Base-by-base conservation (phyloP, 208 protist genomes). In the Trypanosoma platydactyli region DNA sequence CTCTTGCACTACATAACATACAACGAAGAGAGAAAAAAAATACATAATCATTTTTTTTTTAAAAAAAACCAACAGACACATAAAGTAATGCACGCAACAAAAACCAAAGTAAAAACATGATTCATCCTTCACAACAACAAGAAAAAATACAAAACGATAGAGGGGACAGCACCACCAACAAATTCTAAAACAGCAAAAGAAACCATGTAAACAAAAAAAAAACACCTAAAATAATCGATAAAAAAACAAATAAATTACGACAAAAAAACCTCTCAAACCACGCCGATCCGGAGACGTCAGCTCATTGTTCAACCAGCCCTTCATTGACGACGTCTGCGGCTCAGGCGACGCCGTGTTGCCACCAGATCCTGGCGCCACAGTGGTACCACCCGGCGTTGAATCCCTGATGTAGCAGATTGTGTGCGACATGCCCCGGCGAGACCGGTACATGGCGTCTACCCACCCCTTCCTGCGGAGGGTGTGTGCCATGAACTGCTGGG, bases 231-330 rank as follows among this genome's bases (percentile, higher is more conserved):
- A 71, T 15, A 49, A 55, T 7, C 16, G 27, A 1, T 35, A 51
- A 53, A 54, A 48, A 45, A 46, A 24, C 46, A 30, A 49, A 20
- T 44, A 49, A 58, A 66, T n/a, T n/a, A n/a, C n/a, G n/a, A 64
- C 35, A 57, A 65, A 79, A 70, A 35, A 69, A 70, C 40, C 38
- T 5, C 25, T 48, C 40, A 60, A 30, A 16, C 20, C 20, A 2
- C 40, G 7, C 16, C 55, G 7, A 18, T 60, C 22, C 20, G 16
- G n/a, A 9, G 20, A 7, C n/a, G 0, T 9, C 38, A 27, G 5
- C n/a, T 48, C 9, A 4, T 13, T 33, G 18, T 24, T 30, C 35
- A 7, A 22, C 53, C 1, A 44, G 9, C 29, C 9, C 1, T 15
- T 16, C 18, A 13, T 16, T 1, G 22, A 54, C 11, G 49, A 18